phyloP scores from a whole-genome alignment of 2,329 filamentous ascomycete genomes.

The Ascosphaera apis region DNA sequence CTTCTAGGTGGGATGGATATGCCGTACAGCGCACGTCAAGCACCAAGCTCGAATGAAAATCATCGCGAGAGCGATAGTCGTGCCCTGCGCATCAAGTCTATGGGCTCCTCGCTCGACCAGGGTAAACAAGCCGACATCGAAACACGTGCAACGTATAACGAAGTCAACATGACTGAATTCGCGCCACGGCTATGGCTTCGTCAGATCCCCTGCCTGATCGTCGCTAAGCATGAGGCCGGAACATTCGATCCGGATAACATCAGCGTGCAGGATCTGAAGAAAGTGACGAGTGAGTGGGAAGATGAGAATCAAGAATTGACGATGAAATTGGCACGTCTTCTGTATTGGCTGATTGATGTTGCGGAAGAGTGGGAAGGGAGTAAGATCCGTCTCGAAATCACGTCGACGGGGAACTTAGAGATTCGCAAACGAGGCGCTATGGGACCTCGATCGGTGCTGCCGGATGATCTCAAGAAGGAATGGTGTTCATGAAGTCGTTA shows the following conservation, averaged over 20 bases:
- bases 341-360: not conserved
- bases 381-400: too few species aligned
- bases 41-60: too few species aligned
- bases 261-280: not conserved
- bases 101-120: too few species aligned
- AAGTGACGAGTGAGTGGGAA: not conserved
- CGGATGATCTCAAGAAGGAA: too few species aligned
- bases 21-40: too few species aligned
- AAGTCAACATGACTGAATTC: constrained; percentile 18
- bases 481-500: too few species aligned
- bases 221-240: constrained; percentile 25
- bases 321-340: not conserved
- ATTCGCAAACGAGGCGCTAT: too few species aligned
- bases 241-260: constrained; percentile 14
- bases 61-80: too few species aligned
- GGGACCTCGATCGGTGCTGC: too few species aligned
- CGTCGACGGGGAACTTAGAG: too few species aligned
- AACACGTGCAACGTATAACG: constrained; percentile 19
- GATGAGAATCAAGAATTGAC: not conserved
- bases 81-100: too few species aligned
- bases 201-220: constrained; percentile 28
- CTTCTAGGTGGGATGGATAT: too few species aligned
- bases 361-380: not conserved
- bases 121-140: constrained; percentile 20
- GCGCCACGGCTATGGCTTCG: constrained; percentile 26